Conservation (phyloP, 768 basidiomycete species). For the Lyophyllum semitale region DNA sequence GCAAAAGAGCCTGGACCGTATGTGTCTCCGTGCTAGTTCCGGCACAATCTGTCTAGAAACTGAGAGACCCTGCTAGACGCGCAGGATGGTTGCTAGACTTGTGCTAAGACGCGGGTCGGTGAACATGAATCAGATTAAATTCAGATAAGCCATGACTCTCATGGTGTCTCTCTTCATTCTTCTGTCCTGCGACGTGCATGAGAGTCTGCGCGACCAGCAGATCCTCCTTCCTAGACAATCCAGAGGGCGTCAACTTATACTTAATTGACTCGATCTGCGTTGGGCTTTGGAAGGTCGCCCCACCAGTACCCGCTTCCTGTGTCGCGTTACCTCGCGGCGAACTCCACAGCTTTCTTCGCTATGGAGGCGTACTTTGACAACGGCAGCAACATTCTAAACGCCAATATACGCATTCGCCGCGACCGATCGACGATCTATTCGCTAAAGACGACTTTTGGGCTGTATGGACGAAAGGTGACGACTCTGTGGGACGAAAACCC, state of each 20-base stretch:
- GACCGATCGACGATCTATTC: constrained; percentile 48
- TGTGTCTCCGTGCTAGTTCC: too few relatives aligned
- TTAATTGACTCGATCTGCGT: too few relatives aligned
- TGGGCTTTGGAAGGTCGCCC: too few relatives aligned
- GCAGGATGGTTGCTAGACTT: background rate
- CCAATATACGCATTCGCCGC: constrained; percentile 41
- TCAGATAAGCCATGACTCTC: background rate
- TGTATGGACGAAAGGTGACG: constrained; percentile 45
- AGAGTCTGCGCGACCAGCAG: too few relatives aligned
- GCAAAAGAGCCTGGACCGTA: too few relatives aligned
- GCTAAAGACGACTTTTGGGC: constrained; percentile 42
- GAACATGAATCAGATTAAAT: background rate
- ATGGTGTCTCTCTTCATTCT: background rate
- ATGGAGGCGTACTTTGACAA: constrained; percentile 58
- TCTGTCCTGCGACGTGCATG: too few relatives aligned
- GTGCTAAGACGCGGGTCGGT: background rate
- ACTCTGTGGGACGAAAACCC: constrained; percentile 51
- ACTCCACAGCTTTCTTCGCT: background rate
- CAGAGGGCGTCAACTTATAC: too few relatives aligned
- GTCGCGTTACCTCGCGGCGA: background rate
- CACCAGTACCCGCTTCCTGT: background rate
- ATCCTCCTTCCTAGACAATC: too few relatives aligned
- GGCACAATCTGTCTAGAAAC: too few relatives aligned
- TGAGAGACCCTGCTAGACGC: background rate
- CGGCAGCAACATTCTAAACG: constrained; percentile 49